phyloP scores from a whole-genome alignment of 371 early-diverging fungal genomes.

The Choanephora cucurbitarum region DNA sequence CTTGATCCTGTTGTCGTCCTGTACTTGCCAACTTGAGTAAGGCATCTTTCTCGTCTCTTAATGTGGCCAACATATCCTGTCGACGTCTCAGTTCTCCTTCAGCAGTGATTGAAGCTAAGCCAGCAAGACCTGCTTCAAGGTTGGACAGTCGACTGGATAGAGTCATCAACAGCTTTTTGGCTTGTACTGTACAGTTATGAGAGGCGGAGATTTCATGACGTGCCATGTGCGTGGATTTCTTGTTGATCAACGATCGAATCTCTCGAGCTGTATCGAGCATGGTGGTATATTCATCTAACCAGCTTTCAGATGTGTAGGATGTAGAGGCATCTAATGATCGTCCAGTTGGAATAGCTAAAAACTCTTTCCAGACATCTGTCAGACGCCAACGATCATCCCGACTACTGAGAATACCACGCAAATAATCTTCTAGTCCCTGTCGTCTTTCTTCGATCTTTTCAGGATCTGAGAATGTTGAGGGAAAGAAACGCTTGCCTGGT shows the following conservation, averaged over 20 bases:
- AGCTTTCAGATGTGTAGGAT: slow-evolving; percentile 72
- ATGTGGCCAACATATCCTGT: slow-evolving; percentile 72
- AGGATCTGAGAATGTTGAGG: slow-evolving; percentile 62
- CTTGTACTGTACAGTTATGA: slow-evolving; percentile 78
- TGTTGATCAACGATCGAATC: slow-evolving; percentile 70
- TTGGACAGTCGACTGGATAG: slow-evolving; percentile 52
- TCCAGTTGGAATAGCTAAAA: slow-evolving; percentile 72
- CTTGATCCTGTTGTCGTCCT: slow-evolving; percentile 46
- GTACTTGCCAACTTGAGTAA: slow-evolving; percentile 58
- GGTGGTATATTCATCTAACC: slow-evolving; percentile 80
- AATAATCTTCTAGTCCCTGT: slow-evolving; percentile 76
- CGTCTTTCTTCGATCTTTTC: slow-evolving; percentile 82
- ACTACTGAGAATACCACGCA: slow-evolving; percentile 71
- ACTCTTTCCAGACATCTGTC: slow-evolving; percentile 74
- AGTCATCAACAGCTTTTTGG: slow-evolving; percentile 69
- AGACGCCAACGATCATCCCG: slow-evolving; percentile 81
- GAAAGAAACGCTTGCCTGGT: slow-evolving; percentile 73
- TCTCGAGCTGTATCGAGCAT: slow-evolving; percentile 67
- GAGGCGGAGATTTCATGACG: slow-evolving; percentile 77
- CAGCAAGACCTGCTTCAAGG: slow-evolving; percentile 60
- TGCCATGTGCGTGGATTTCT: slow-evolving; percentile 68
- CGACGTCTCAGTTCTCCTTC: slow-evolving; percentile 77
- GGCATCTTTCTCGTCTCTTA: slow-evolving; percentile 73
- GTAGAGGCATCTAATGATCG: slow-evolving; percentile 39
- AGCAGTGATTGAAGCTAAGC: slow-evolving; percentile 56